Conservation (phyloP, 1,284 basidiomycete species). For the Porogramme epimiltina region DNA sequence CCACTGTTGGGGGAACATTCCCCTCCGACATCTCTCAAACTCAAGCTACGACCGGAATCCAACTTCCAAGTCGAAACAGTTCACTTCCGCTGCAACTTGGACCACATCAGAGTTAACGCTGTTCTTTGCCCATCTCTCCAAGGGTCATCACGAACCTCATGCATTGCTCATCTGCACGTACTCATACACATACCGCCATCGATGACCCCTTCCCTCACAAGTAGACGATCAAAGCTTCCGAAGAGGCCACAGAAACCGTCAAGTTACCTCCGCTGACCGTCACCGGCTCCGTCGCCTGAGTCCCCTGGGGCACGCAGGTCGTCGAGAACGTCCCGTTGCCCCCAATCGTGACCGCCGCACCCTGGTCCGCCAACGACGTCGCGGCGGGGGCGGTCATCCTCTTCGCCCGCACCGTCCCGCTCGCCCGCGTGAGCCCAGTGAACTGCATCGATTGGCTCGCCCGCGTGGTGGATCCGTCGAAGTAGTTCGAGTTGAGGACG, state of each 20-base stretch:
- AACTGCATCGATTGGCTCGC: conserved; percentile 32
- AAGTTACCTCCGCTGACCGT: conserved; percentile 28
- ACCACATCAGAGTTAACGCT: too few species aligned
- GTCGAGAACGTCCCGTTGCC: conserved; percentile 35
- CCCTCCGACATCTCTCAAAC: too few species aligned
- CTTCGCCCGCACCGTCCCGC: conserved; percentile 32
- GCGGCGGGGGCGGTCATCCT: conserved; percentile 40
- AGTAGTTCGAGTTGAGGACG: conserved; percentile 42
- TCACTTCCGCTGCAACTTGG: too few species aligned
- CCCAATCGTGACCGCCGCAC: conserved; percentile 41
- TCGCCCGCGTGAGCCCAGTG: conserved; percentile 28
- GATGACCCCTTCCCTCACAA: conserved; percentile 30
- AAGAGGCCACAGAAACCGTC: conserved; percentile 36
- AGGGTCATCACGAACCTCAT: neutral
- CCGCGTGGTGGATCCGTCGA: conserved; percentile 37
- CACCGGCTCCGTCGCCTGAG: conserved; percentile 33
- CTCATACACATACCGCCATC: neutral
- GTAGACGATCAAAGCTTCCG: conserved; percentile 42
- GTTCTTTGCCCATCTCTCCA: too few species aligned
- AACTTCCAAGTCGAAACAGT: too few species aligned
- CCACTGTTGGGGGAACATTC: too few species aligned
- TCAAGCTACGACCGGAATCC: too few species aligned
- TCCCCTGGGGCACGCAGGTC: conserved; percentile 31
- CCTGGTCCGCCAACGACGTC: conserved; percentile 35
- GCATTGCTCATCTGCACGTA: neutral